phyloP scores from a whole-genome alignment of 805 yeast genomes.

The Lipomyces sp. region DNA sequence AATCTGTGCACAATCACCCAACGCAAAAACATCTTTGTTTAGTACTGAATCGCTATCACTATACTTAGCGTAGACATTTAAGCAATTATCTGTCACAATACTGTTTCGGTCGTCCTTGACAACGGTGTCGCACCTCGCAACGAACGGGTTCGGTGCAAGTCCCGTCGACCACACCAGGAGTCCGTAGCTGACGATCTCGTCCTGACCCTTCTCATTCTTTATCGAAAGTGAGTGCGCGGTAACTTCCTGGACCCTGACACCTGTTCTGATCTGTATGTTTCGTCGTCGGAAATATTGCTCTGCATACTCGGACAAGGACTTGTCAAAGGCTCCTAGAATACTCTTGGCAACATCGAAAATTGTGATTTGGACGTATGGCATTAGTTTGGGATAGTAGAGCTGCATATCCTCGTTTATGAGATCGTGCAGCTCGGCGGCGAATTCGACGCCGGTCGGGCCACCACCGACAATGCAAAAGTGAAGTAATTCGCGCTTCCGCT shows the following conservation, averaged over 20 bases:
- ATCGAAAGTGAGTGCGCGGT: constrained; percentile 60
- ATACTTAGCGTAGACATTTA: constrained; percentile 59
- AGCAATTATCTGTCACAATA: constrained; percentile 69
- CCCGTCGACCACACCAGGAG: constrained; percentile 78
- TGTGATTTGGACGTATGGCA: constrained; percentile 68
- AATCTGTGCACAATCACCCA: constrained; percentile 72
- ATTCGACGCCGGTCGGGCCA: constrained; percentile 76
- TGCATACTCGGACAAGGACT: constrained; percentile 65
- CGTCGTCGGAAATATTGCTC: constrained; percentile 65
- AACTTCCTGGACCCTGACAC: constrained; percentile 65
- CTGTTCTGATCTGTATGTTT: constrained; percentile 62
- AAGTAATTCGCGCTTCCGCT: constrained; percentile 61
- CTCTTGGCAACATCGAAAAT: constrained; percentile 72
- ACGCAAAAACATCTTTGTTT: constrained; percentile 63
- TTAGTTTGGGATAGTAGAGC: constrained; percentile 60
- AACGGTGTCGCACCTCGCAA: constrained; percentile 53
- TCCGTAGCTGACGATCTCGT: constrained; percentile 58
- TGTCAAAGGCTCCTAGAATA: constrained; percentile 69
- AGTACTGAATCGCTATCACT: constrained; percentile 3
- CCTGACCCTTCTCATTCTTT: constrained; percentile 54
- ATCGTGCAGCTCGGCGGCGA: constrained; percentile 72
- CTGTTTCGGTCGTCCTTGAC: constrained; percentile 59
- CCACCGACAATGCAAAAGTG: constrained; percentile 75
- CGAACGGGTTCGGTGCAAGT: constrained; percentile 66
- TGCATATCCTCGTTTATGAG: constrained; percentile 66